A percentile compares a stretch with the other conserved stretches of the same genome.
Conservation (phyloP, 2,329 filamentous ascomycete species). For the Pseudocercospora crystallina region DNA sequence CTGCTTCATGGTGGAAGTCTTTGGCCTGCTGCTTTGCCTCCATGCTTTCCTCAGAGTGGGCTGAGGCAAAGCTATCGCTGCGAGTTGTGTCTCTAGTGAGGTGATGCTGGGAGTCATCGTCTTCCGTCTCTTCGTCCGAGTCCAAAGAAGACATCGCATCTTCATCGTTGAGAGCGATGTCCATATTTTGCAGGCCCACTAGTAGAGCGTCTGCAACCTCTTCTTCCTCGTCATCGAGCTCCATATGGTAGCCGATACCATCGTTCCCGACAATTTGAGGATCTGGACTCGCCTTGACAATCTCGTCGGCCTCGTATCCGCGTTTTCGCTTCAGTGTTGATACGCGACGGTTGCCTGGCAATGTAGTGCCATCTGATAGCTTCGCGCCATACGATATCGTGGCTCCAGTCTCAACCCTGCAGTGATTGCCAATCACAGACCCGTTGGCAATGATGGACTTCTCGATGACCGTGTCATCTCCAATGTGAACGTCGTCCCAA, state of each 20-base stretch:
- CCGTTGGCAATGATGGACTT: slow-evolving; percentile 75
- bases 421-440: slow-evolving; percentile 68
- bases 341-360: slow-evolving; percentile 45
- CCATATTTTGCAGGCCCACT: slow-evolving; percentile 43
- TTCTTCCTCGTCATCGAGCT: slow-evolving; percentile 64
- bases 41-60: slow-evolving; percentile 64
- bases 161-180: slow-evolving; percentile 40
- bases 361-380: slow-evolving; percentile 61
- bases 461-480: slow-evolving; percentile 69
- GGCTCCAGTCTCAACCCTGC: slow-evolving; percentile 68
- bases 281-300: slow-evolving; percentile 43
- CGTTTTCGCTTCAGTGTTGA: slow-evolving; percentile 48
- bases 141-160: slow-evolving; percentile 66
- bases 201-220: slow-evolving; percentile 46
- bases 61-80: slow-evolving; percentile 36
- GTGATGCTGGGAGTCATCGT: slow-evolving; percentile 45
- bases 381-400: slow-evolving; percentile 77
- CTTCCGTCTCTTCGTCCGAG: slow-evolving; percentile 47
- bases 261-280: slow-evolving; percentile 56
- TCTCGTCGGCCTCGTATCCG: slow-evolving; percentile 42
- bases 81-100: slow-evolving; percentile 31
- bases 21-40: slow-evolving; percentile 47
- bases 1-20: slow-evolving; percentile 83
- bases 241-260: slow-evolving; percentile 60
- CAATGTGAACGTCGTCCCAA: slow-evolving; percentile 80